Evolutionary conservation across 352 stramenopile species (phyloP).

Genomic region (Phytopythium ostracodes): DNA sequence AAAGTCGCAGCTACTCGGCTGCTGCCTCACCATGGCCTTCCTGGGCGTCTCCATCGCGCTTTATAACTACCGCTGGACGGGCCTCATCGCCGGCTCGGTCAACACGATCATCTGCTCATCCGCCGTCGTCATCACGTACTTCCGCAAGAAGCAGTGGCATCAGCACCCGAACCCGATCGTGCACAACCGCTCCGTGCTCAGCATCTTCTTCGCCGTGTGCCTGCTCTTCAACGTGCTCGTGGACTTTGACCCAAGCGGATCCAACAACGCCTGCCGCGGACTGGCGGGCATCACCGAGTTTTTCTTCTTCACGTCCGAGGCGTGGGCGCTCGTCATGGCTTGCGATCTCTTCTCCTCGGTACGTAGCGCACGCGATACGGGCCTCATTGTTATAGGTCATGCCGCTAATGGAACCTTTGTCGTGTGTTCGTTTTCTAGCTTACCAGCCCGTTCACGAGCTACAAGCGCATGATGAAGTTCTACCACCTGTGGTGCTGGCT

Average conservation of each 20-base stretch:
- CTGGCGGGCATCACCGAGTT: constrained; percentile 86
- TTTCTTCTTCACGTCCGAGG: constrained; percentile 87
- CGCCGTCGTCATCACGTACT: constrained; percentile 86
- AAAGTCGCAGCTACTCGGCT: constrained; percentile 84
- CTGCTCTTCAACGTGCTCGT: constrained; percentile 82
- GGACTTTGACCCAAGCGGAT: constrained; percentile 63
- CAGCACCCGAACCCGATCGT: constrained; percentile 89
- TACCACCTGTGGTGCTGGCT: constrained; percentile 87
- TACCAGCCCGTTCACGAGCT: constrained; percentile 87
- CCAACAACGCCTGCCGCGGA: constrained; percentile 51
- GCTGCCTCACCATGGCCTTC: constrained; percentile 84
- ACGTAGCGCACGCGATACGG: background rate
- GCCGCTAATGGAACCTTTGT: background rate
- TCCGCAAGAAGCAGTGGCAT: constrained; percentile 85
- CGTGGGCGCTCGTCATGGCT: constrained; percentile 86
- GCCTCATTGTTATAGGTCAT: background rate
- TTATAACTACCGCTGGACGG: constrained; percentile 87
- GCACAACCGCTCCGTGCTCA: constrained; percentile 77
- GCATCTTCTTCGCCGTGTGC: constrained; percentile 83
- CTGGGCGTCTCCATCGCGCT: constrained; percentile 81
- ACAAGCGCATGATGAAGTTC: constrained; percentile 88
- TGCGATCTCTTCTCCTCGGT: constrained; percentile 86
- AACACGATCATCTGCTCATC: constrained; percentile 86
- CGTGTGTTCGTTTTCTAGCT: constrained; percentile 25
- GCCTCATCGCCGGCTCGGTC: constrained; percentile 81